These are phyloP conservation scores for Cupressus sempervirens DNA, from an alignment of 75 land plant genomes.

Conservation along the genomic window DNA sequence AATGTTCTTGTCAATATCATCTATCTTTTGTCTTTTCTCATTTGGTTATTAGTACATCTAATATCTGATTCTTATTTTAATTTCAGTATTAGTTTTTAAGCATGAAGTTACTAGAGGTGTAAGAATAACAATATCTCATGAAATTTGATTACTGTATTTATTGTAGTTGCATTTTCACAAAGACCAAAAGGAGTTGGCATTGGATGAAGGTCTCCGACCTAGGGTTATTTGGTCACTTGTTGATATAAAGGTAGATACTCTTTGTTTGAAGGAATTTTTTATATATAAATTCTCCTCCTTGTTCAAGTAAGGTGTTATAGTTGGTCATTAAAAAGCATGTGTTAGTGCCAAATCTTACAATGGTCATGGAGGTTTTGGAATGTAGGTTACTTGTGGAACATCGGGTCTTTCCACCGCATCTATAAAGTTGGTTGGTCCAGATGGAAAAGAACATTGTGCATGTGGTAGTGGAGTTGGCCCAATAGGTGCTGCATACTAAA, in stretches of 20 bases:
- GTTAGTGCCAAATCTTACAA: background rate
- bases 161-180: constrained; percentile 65
- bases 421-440: constrained; percentile 64
- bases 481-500: constrained; percentile 93
- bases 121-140: background rate
- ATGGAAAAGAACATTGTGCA: constrained; percentile 60
- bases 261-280: background rate
- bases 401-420: constrained; percentile 87
- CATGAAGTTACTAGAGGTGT: background rate
- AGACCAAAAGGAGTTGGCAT: constrained; percentile 65
- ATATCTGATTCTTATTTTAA: background rate
- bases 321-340: background rate
- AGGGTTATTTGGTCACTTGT: constrained; percentile 59
- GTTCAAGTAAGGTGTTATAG: background rate
- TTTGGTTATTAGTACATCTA: background rate
- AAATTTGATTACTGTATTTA: background rate
- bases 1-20: background rate
- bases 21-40: background rate
- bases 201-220: constrained; percentile 88
- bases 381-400: constrained; percentile 76
- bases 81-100: background rate
- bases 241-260: constrained; percentile 56
- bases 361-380: background rate
- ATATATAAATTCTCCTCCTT: background rate
- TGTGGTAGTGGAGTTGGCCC: constrained; percentile 83